Conservation (phyloP, 345 rosid genomes). For the Citrus maxima region DNA sequence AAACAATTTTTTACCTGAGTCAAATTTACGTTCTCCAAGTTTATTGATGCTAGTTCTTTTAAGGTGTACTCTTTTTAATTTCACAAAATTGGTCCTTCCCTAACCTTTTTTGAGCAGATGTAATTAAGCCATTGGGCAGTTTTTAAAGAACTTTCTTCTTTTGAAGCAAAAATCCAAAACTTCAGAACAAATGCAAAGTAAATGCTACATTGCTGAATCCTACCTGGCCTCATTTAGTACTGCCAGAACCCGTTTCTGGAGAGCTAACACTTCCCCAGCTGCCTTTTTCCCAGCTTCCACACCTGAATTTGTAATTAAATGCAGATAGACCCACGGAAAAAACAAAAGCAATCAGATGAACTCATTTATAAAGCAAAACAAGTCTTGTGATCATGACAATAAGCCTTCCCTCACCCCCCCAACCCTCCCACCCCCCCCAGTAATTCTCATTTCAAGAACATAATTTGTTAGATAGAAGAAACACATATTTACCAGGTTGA, state of each 20-base stretch:
- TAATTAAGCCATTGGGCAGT: neutral
- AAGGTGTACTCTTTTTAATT: neutral
- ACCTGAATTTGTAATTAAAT: constrained; percentile 40
- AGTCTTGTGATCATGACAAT: neutral
- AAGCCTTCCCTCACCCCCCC: neutral
- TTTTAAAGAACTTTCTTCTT: neutral
- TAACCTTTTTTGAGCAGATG: neutral
- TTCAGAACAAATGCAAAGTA: constrained; percentile 7
- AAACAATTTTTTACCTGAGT: neutral
- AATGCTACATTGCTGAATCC: neutral
- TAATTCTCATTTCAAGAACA: constrained; percentile 1
- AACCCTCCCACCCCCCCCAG: neutral
- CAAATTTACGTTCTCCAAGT: neutral
- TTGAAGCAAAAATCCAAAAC: neutral
- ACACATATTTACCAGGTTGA: constrained; percentile 69
- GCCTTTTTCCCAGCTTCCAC: constrained; percentile 99
- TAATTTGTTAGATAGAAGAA: constrained; percentile 11
- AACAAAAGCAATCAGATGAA: neutral
- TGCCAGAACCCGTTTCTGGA: constrained; percentile 89
- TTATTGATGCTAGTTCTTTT: neutral
- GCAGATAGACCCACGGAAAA: constrained; percentile 3
- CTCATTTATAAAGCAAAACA: neutral
- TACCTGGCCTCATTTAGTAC: constrained; percentile 96
- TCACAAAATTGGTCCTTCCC: neutral
- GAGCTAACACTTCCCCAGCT: constrained; percentile 93